phyloP scores from a whole-genome alignment of 306 rosid species.

The Mimosa bimucronata region DNA sequence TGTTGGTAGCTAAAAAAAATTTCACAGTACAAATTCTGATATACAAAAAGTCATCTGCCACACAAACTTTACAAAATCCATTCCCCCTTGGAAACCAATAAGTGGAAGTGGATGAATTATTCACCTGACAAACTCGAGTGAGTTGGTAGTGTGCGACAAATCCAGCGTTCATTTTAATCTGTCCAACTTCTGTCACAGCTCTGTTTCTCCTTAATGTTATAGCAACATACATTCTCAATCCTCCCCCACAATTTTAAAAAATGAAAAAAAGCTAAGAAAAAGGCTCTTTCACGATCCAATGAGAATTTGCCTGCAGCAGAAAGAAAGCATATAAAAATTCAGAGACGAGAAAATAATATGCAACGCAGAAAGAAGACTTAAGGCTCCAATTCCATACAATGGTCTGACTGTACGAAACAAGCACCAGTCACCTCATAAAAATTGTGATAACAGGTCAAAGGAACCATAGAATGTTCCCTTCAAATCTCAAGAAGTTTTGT shows the following conservation, averaged over 20 bases:
- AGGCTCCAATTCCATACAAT: neutral
- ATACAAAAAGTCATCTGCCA: neutral
- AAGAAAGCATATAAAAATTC: slow-evolving; percentile 27
- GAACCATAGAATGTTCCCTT: too few species aligned
- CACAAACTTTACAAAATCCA: neutral
- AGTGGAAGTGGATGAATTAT: slow-evolving; percentile 8
- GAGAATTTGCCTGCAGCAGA: slow-evolving; percentile 45
- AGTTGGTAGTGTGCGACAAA: slow-evolving; percentile 74
- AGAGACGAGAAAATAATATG: slow-evolving; percentile 18
- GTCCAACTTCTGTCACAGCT: slow-evolving; percentile 70
- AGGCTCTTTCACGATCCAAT: too few species aligned
- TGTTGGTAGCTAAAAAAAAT: neutral
- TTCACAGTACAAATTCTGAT: neutral
- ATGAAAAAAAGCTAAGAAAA: slow-evolving; percentile 35
- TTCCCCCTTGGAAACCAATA: slow-evolving; percentile 8
- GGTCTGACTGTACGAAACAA: slow-evolving; percentile 13
- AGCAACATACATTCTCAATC: slow-evolving; percentile 83
- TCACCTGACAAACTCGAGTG: slow-evolving; percentile 96
- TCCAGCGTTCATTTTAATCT: slow-evolving; percentile 90
- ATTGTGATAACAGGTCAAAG: neutral
- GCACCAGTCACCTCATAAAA: slow-evolving; percentile 1
- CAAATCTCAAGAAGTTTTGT: too few species aligned
- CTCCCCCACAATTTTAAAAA: slow-evolving; percentile 47
- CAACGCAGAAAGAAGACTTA: neutral
- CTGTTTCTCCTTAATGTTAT: slow-evolving; percentile 58